A percentile compares a stretch with the other conserved stretches of the same genome.
phyloP scores from a whole-genome alignment of 345 rosid species.

The Corymbia maculata region DNA sequence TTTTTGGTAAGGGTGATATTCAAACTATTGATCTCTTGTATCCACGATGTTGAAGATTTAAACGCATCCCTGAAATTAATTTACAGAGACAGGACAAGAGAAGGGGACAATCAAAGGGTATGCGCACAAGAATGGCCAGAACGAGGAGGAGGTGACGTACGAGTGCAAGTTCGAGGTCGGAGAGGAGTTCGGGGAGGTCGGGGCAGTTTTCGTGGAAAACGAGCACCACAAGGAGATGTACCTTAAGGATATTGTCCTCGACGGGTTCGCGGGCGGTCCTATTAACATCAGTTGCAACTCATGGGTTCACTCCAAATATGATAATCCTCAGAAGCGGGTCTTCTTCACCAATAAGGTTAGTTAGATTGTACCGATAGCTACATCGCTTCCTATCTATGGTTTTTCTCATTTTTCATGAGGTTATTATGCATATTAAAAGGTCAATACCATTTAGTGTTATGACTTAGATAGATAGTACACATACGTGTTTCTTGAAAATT shows the following conservation, averaged over 20 bases:
- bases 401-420: not conserved
- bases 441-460: not conserved
- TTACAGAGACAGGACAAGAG: conserved; percentile 31
- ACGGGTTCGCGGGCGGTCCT: conserved; percentile 22
- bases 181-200: conserved; percentile 47
- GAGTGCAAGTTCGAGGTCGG: conserved; percentile 50
- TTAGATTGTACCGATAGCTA: not conserved
- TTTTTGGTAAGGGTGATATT: not conserved
- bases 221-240: conserved; percentile 66
- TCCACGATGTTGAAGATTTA: not conserved
- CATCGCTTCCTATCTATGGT: not conserved
- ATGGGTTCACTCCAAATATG: conserved; percentile 53
- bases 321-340: conserved; percentile 32
- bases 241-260: conserved; percentile 32
- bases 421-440: not conserved
- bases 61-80: not conserved
- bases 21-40: not conserved
- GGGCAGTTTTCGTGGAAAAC: conserved; percentile 56
- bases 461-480: not conserved
- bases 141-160: conserved; percentile 20
- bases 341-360: conserved; percentile 67
- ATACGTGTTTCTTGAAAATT: not conserved
- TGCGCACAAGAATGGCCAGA: conserved; percentile 24
- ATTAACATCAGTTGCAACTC: conserved; percentile 42
- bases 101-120: conserved; percentile 34